These are phyloP conservation scores for Bombardia bombarda DNA, from an alignment of 495 filamentous ascomycete genomes.

Conservation along the genomic window DNA sequence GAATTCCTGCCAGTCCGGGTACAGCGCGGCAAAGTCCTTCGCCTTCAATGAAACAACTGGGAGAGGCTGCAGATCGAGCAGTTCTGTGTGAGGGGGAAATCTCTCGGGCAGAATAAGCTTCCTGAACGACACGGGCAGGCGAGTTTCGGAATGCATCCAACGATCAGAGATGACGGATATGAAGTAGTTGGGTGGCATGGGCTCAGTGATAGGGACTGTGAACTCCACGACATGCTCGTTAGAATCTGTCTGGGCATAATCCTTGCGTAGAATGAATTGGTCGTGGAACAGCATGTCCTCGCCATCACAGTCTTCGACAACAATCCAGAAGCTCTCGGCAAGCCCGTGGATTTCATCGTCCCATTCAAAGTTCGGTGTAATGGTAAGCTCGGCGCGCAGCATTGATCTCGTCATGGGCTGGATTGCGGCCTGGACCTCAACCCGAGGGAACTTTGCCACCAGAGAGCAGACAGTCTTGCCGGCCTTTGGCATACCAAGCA, in stretches of 20 bases:
- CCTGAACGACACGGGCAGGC: slow-evolving; percentile 86
- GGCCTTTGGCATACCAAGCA: slow-evolving; percentile 85
- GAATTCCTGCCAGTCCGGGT: slow-evolving; percentile 80
- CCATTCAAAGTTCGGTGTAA: slow-evolving; percentile 95
- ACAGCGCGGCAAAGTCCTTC: slow-evolving; percentile 73
- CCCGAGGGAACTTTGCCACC: slow-evolving; percentile 84
- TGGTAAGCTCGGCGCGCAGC: slow-evolving; percentile 88
- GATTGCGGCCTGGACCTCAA: slow-evolving; percentile 86
- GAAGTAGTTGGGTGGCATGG: slow-evolving; percentile 98
- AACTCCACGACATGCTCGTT: slow-evolving; percentile 98
- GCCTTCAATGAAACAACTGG: slow-evolving; percentile 82
- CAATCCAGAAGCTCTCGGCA: slow-evolving; percentile 91
- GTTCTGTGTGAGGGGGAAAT: slow-evolving; percentile 85
- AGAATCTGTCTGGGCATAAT: slow-evolving; percentile 68
- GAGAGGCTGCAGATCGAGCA: slow-evolving; percentile 84
- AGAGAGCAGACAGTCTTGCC: slow-evolving; percentile 78
- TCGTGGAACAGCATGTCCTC: slow-evolving; percentile 96
- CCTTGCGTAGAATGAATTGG: slow-evolving; percentile 81
- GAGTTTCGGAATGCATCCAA: slow-evolving; percentile 97
- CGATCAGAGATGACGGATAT: slow-evolving; percentile 88
- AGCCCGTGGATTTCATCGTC: slow-evolving; percentile 80
- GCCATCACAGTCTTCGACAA: slow-evolving; percentile 95
- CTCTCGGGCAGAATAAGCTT: slow-evolving; percentile 91
- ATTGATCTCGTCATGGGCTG: slow-evolving; percentile 94
- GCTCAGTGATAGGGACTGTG: slow-evolving; percentile 91